A percentile compares a stretch with the other conserved stretches of the same genome.
Evolutionary conservation across 176 grass and related monocot species (phyloP).

Genomic region (Cenchrus fungigraminus): DNA sequence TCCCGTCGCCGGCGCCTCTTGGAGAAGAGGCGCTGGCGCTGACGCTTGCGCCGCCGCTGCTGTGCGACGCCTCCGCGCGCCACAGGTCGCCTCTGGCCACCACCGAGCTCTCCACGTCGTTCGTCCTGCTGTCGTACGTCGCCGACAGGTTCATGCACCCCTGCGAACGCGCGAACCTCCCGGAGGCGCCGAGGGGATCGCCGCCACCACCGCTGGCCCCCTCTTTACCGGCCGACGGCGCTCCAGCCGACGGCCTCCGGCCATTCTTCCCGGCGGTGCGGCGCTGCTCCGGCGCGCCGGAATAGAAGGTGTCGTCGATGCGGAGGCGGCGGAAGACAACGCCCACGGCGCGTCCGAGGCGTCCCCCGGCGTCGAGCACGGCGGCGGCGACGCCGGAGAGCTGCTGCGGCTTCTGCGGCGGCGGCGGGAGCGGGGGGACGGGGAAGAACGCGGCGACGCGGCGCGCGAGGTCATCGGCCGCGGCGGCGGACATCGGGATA

Average conservation of each 20-base stretch:
- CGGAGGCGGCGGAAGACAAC: constrained; percentile 55
- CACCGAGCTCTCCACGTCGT: constrained; percentile 72
- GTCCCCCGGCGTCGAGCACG: constrained; percentile 52
- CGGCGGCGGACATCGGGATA: constrained; percentile 22
- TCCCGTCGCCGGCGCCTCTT: neutral
- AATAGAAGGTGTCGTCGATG: constrained; percentile 45
- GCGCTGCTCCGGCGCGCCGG: neutral
- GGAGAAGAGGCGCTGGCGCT: neutral
- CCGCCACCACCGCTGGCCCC: neutral
- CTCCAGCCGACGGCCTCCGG: neutral
- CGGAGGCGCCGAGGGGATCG: constrained; percentile 14
- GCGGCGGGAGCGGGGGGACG: constrained; percentile 1
- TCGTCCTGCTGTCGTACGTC: constrained; percentile 59
- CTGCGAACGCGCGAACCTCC: constrained; percentile 48
- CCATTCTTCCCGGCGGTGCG: neutral
- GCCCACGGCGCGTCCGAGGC: constrained; percentile 52
- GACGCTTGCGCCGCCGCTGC: constrained; percentile 11
- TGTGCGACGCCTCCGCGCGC: constrained; percentile 66
- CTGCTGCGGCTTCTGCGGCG: constrained; percentile 44
- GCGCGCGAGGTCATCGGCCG: constrained; percentile 28
- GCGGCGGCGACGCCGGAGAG: constrained; percentile 51
- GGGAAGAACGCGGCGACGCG: constrained; percentile 39
- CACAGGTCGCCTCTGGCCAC: constrained; percentile 63
- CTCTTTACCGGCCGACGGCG: neutral
- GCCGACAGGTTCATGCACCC: constrained; percentile 60